Evolutionary conservation across 73 alveolate species (phyloP).

Genomic region (Paramecium primaurelia): DNA sequence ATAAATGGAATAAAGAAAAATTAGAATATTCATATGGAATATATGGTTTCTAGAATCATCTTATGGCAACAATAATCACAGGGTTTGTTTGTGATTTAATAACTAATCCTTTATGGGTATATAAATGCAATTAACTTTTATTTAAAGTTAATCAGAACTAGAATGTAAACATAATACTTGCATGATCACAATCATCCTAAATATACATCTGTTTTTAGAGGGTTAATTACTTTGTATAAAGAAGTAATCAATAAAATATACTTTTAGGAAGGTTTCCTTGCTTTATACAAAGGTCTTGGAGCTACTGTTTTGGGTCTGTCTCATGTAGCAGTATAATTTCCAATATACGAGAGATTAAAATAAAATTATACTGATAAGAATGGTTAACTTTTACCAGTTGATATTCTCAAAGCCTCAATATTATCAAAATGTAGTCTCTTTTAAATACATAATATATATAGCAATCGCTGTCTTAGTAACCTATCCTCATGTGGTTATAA

Average conservation of each 20-base stretch:
- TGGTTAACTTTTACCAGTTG: not conserved
- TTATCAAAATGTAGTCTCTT: slow-evolving; percentile 35
- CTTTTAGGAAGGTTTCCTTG: slow-evolving; percentile 42
- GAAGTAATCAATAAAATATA: not conserved
- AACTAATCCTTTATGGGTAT: slow-evolving; percentile 61
- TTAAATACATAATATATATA: not conserved
- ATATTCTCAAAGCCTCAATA: slow-evolving; percentile 46
- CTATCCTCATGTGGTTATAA: slow-evolving; percentile 52
- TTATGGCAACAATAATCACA: slow-evolving; percentile 17
- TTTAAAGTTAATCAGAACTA: slow-evolving; percentile 43
- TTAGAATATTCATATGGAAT: not conserved
- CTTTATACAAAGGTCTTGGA: slow-evolving; percentile 53
- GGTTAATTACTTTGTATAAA: not conserved
- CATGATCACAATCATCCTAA: not conserved
- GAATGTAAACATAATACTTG: slow-evolving; percentile 25
- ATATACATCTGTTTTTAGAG: not conserved
- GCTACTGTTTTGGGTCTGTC: slow-evolving; percentile 46
- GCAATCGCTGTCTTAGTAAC: slow-evolving; percentile 44
- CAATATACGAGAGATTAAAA: slow-evolving; percentile 42
- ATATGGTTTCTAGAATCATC: not conserved
- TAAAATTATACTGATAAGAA: not conserved
- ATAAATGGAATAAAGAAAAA: not conserved
- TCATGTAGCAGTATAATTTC: slow-evolving; percentile 49
- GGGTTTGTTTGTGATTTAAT: slow-evolving; percentile 52
- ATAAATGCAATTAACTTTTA: not conserved